A percentile compares a stretch with the other conserved stretches of the same genome.
Conservation (phyloP, 1,284 basidiomycete species). For the Clitocybe nebularis region DNA sequence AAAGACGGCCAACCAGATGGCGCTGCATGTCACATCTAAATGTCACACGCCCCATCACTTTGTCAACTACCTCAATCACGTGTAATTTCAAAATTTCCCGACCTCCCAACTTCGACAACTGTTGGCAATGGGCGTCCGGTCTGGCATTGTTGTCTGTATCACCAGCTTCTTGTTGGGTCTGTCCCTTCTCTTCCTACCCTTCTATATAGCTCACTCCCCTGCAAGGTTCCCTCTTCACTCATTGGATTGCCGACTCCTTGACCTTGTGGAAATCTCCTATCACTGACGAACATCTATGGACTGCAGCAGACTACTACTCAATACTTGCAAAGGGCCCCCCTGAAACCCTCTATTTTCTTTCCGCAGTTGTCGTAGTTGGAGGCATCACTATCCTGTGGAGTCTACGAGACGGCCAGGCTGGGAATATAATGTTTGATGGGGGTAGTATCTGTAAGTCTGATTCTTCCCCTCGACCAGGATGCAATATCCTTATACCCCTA, state of each 20-base stretch:
- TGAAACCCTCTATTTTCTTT: slow-evolving; percentile 51
- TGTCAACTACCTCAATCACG: background rate
- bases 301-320: slow-evolving; percentile 73
- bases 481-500: background rate
- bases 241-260: slow-evolving; percentile 83
- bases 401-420: slow-evolving; percentile 68
- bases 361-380: slow-evolving; percentile 51
- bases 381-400: slow-evolving; percentile 70
- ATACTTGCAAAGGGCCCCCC: slow-evolving; percentile 64
- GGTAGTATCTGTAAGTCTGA: slow-evolving; percentile 70
- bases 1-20: slow-evolving; percentile 6
- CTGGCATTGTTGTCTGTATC: slow-evolving; percentile 65
- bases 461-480: slow-evolving; percentile 3
- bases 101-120: background rate
- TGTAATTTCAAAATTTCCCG: background rate
- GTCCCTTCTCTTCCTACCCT: slow-evolving; percentile 15
- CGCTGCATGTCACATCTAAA: slow-evolving; percentile 11
- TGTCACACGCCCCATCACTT: slow-evolving; percentile 1
- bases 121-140: slow-evolving; percentile 56
- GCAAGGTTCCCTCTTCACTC: slow-evolving; percentile 72
- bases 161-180: slow-evolving; percentile 79
- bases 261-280: slow-evolving; percentile 81
- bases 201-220: slow-evolving; percentile 4
- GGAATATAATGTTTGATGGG: slow-evolving; percentile 84
- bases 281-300: slow-evolving; percentile 75